Base-by-base conservation (phyloP, 1,139 yeast species). In the Yamadazyma aaseri region DNA sequence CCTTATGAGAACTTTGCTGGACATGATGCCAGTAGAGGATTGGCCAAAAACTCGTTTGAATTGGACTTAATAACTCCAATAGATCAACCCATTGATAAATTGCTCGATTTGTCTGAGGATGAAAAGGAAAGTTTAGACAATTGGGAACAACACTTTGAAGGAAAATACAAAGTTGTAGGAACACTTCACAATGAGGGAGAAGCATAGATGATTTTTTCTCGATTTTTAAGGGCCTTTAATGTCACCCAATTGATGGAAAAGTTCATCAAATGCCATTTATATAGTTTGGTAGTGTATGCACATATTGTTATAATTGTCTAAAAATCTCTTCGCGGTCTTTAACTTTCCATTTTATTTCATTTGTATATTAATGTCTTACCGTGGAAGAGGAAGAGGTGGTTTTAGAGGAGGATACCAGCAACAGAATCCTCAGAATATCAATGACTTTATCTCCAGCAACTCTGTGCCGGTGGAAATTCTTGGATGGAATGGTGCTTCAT, bases 1-100 rank as follows among this genome's bases (percentile, higher is more conserved):
- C 96, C 97, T 0, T 92, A 92, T 59, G 82, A 85, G 38, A 89
- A 87, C 55, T 92, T 92, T 68, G 97, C 97, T 1, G 98, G 98
- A 3, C 83, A 87, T 47, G 98, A 92, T 61, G 97, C 98, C 2
- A 84, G 95, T 2, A 69, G 98, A 45, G 98, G 98, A 0, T 73
- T 92, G 42, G 97, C 97, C 1, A 70, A 77, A 51, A 92, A 90
- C 58, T 85, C 96, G 21, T 92, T 92, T 62, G 97, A 92, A 33
- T 56, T 70, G 23, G 73, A 60, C 2, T 65, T 71, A 36, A 66
- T 84, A 28, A 78, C 74, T 29, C 70, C 76, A 10, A 64, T 81
- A 55, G 81, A 76, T 40, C 65, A 79, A 42, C 94, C 95, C 9
- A 74, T 92, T 45, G 98, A 92, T 53, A 61, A 62, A 10, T 68